Evolutionary conservation across 176 grass and related monocot species (phyloP).

Genomic region (Hsuehochloa calcarea): DNA sequence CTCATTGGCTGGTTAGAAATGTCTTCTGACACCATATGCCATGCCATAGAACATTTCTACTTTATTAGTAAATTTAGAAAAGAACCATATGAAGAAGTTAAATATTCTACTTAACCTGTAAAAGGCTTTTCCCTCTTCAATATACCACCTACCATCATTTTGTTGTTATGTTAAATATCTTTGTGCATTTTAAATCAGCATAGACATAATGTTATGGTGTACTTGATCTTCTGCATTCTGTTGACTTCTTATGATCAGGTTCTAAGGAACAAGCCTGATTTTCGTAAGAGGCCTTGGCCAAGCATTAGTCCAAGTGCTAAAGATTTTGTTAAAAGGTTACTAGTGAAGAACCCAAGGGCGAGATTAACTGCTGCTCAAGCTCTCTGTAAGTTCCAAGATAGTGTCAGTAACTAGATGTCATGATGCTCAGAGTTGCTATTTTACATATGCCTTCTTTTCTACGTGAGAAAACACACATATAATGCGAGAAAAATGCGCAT

Average conservation of each 20-base stretch:
- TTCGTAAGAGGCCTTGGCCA: constrained; percentile 90
- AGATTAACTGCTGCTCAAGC: constrained; percentile 98
- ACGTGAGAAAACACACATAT: neutral
- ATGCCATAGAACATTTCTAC: neutral
- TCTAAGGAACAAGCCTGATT: constrained; percentile 94
- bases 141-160: neutral
- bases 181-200: constrained; percentile 36
- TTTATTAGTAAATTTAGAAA: neutral
- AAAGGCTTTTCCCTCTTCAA: neutral
- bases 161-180: constrained; percentile 4
- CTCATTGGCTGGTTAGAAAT: neutral
- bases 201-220: neutral
- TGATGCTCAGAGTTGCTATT: neutral
- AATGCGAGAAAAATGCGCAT: neutral
- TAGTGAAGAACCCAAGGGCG: constrained; percentile 91
- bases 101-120: constrained; percentile 11
- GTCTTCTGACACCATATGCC: constrained; percentile 7
- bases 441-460: neutral
- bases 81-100: neutral
- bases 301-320: constrained; percentile 75
- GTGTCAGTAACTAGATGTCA: neutral
- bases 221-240: constrained; percentile 21
- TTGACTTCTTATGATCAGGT: constrained; percentile 60
- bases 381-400: constrained; percentile 66
- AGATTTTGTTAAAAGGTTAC: constrained; percentile 91